Evolutionary conservation across 2,329 filamentous ascomycete genomes (phyloP).

Genomic region (Orbilia quercus): DNA sequence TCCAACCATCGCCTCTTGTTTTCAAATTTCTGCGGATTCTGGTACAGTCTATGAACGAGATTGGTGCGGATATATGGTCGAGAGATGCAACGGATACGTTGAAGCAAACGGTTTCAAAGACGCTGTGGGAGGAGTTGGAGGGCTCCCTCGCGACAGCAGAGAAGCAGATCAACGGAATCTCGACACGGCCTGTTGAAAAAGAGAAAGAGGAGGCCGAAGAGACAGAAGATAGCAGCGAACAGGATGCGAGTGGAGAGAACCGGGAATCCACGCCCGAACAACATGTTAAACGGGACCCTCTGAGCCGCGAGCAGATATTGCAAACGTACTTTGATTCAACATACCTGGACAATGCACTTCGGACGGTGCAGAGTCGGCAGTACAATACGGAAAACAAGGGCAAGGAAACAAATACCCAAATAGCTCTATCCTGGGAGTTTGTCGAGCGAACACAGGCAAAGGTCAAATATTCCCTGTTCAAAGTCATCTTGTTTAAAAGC

Average conservation of each 20-base stretch:
- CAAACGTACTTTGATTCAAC: constrained; percentile 51
- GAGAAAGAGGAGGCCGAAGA: constrained; percentile 6
- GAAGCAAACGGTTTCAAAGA: constrained; percentile 30
- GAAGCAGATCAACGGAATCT: constrained; percentile 41
- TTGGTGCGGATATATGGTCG: constrained; percentile 85
- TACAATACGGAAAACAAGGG: constrained; percentile 23
- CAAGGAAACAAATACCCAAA: constrained; percentile 15
- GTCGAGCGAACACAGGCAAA: constrained; percentile 35
- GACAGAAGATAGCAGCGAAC: neutral
- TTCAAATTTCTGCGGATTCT: constrained; percentile 78
- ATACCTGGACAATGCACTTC: constrained; percentile 46
- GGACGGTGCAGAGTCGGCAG: constrained; percentile 15
- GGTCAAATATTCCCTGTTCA: constrained; percentile 12
- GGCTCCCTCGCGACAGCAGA: constrained; percentile 27
- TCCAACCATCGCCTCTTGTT: constrained; percentile 78
- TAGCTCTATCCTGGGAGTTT: constrained; percentile 41
- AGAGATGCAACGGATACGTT: constrained; percentile 67
- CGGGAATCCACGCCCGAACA: neutral
- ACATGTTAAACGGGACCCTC: neutral
- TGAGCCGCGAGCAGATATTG: constrained; percentile 37
- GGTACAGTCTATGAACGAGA: constrained; percentile 73
- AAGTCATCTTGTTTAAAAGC: too few species aligned
- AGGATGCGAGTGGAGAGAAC: constrained; percentile 1
- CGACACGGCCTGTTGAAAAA: neutral
- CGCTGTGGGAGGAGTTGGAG: constrained; percentile 42